Conservation (phyloP, 2,329 filamentous ascomycete genomes). For the Aspergillus novofumigatus region DNA sequence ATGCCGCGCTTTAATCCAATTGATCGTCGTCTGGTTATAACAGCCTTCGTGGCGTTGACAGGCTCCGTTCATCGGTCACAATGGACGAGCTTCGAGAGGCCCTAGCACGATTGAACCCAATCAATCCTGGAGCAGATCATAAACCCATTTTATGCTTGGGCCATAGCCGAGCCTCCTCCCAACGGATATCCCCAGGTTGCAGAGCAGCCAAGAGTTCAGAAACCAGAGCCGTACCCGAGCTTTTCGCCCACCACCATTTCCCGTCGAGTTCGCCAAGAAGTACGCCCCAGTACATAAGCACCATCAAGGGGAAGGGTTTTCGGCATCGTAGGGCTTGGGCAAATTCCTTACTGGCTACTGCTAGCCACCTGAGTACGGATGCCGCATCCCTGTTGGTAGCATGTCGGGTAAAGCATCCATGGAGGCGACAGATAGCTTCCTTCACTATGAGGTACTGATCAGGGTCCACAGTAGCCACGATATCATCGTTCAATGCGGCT, state of each 20-base stretch:
- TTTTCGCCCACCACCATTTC: conserved; percentile 33
- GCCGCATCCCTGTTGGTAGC: conserved; percentile 21
- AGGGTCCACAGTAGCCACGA: conserved; percentile 19
- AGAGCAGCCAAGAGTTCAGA: conserved; percentile 24
- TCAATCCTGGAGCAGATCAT: conserved; percentile 7
- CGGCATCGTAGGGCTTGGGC: conserved; percentile 26
- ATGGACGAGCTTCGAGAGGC: background rate
- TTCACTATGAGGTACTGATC: conserved; percentile 29
- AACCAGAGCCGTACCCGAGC: conserved; percentile 28
- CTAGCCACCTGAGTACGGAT: conserved; percentile 33
- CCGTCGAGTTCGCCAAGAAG: conserved; percentile 29
- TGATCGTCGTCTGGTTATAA: background rate
- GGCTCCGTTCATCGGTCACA: background rate
- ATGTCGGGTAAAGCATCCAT: conserved; percentile 26
- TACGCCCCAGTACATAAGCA: conserved; percentile 36
- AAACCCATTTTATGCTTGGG: conserved; percentile 26
- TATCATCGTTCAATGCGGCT: conserved; percentile 25
- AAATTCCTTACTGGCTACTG: conserved; percentile 30
- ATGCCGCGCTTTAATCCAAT: background rate
- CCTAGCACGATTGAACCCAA: background rate
- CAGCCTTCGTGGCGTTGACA: background rate
- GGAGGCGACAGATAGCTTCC: conserved; percentile 25
- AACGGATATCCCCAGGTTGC: conserved; percentile 17
- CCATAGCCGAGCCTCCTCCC: conserved; percentile 28
- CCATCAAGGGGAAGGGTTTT: conserved; percentile 28